Evolutionary conservation across 2,329 filamentous ascomycete species (phyloP).

Genomic region (Clonostachys solani): DNA sequence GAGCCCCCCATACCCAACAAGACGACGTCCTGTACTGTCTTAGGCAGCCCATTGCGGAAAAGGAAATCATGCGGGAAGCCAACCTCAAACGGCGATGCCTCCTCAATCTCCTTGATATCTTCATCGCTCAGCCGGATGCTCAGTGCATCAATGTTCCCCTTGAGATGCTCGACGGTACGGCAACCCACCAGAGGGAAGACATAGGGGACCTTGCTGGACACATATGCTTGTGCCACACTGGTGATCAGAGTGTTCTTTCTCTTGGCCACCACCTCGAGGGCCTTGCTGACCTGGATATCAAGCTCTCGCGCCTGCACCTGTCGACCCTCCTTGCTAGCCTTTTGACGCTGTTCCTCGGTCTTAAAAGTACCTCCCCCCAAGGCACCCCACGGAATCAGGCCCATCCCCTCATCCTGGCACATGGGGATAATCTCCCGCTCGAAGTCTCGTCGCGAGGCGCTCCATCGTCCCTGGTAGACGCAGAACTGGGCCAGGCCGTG

Average conservation of each 20-base stretch:
- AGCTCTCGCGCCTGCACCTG: conserved; percentile 34
- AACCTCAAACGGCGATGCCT: conserved; percentile 54
- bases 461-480: conserved; percentile 37
- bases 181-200: conserved; percentile 67
- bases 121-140: conserved; percentile 52
- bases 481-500: conserved; percentile 66
- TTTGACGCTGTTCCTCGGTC: conserved; percentile 23
- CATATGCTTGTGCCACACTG: conserved; percentile 65
- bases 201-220: conserved; percentile 67
- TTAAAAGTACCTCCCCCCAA: conserved; percentile 45
- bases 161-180: conserved; percentile 64
- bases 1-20: conserved; percentile 40
- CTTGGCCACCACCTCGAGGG: conserved; percentile 43
- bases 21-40: conserved; percentile 29
- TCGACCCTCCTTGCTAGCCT: conserved; percentile 25
- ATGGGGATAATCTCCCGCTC: conserved; percentile 39
- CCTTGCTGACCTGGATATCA: conserved; percentile 45
- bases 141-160: conserved; percentile 66
- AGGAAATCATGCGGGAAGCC: conserved; percentile 66
- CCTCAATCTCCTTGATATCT: conserved; percentile 65
- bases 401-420: conserved; percentile 40
- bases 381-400: conserved; percentile 53
- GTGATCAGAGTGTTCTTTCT: conserved; percentile 37
- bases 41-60: conserved; percentile 26
- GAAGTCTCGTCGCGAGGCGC: conserved; percentile 29